Percentiles rank a stretch among this genome's conserved stretches.
These are phyloP conservation scores for Epithemia pelagica DNA, from an alignment of 108 stramenopile genomes.

Conservation along the genomic window DNA sequence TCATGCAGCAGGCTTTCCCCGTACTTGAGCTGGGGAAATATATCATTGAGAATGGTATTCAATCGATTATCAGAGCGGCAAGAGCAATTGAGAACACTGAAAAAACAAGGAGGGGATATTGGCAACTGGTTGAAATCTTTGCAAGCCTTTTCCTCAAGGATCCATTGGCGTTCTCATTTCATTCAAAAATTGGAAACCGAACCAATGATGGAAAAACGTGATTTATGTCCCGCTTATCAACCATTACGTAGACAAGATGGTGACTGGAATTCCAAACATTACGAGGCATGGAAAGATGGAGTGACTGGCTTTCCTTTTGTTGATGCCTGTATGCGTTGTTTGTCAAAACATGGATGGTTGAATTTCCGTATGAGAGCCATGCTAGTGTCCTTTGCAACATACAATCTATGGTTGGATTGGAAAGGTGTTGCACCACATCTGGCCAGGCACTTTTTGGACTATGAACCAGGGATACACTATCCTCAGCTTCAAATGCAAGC, in stretches of 20 bases:
- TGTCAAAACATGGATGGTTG: constrained; percentile 55
- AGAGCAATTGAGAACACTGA: constrained; percentile 31
- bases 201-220: constrained; percentile 43
- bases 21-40: constrained; percentile 59
- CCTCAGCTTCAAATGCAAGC: constrained; percentile 80
- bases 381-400: constrained; percentile 67
- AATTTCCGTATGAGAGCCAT: constrained; percentile 76
- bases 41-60: constrained; percentile 47
- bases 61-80: constrained; percentile 26
- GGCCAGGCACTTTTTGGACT: constrained; percentile 61
- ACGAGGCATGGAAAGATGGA: constrained; percentile 49
- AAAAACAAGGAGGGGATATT: constrained; percentile 17
- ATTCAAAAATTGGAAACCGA: constrained; percentile 66
- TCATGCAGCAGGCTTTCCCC: constrained; percentile 55
- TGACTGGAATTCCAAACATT: constrained; percentile 51
- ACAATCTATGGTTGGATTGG: constrained; percentile 78
- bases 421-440: constrained; percentile 47
- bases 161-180: constrained; percentile 70
- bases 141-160: constrained; percentile 53
- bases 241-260: constrained; percentile 43
- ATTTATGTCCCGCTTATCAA: constrained; percentile 48
- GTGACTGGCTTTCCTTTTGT: constrained; percentile 61
- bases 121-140: constrained; percentile 61
- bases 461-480: constrained; percentile 60
- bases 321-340: constrained; percentile 69